These are phyloP conservation scores for Coelastrella sp. DNA, from an alignment of 139 green algal genomes.

Conservation along the genomic window DNA sequence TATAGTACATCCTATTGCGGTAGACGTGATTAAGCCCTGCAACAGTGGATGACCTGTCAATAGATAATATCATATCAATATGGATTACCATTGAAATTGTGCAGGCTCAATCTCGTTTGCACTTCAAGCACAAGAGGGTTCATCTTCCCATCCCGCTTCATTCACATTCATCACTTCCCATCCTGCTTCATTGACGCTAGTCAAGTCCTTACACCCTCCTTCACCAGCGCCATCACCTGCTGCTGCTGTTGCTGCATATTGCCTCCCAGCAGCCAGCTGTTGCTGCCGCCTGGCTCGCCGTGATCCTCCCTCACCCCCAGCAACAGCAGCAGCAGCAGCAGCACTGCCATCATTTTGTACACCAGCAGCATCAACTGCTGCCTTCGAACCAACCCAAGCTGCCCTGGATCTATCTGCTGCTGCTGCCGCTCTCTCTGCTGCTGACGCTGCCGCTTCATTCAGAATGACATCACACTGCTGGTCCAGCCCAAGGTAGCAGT, in stretches of 20 bases:
- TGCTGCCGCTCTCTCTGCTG: background rate
- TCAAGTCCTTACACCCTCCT: background rate
- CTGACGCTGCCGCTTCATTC: conserved; percentile 16
- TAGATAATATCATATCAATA: too few relatives aligned
- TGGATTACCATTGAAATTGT: too few relatives aligned
- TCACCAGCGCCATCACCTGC: background rate
- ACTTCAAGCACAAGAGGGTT: background rate
- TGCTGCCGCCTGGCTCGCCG: conserved; percentile 12
- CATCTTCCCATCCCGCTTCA: conserved; percentile 13
- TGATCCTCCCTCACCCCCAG: background rate
- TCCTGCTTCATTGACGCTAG: too few relatives aligned
- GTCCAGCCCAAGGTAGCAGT: conserved; percentile 93
- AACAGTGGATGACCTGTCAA: too few relatives aligned
- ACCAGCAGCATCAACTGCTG: conserved; percentile 22
- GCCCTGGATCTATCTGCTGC: background rate
- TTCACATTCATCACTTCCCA: too few relatives aligned
- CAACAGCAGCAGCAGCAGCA: background rate
- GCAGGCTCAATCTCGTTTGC: too few relatives aligned
- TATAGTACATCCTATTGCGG: too few relatives aligned
- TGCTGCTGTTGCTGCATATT: background rate
- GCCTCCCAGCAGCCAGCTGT: conserved; percentile 31
- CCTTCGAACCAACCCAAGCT: background rate
- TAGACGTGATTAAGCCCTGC: too few relatives aligned
- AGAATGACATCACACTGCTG: conserved; percentile 61
- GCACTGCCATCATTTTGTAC: background rate